Percentiles rank a stretch among this genome's conserved stretches.
phyloP scores from a whole-genome alignment of 768 basidiomycete species.

The Psilocybe subaeruginosa region DNA sequence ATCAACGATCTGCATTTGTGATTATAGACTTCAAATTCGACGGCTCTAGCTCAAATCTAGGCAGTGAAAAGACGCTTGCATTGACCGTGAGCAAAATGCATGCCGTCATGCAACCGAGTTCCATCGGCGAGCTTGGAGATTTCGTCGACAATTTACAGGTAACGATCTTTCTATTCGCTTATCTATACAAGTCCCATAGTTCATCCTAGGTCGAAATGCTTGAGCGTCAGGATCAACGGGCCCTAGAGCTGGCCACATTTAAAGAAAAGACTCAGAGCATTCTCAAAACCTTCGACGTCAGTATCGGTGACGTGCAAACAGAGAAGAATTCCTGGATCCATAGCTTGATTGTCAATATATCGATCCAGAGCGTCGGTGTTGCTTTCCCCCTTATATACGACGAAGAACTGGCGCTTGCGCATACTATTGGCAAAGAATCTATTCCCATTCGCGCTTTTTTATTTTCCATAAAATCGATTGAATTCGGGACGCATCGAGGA shows the following conservation, averaged over 20 bases:
- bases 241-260: constrained; percentile 79
- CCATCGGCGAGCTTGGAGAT: constrained; percentile 88
- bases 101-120: constrained; percentile 93
- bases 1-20: constrained; percentile 81
- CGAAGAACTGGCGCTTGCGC: constrained; percentile 55
- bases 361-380: constrained; percentile 75
- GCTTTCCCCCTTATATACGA: constrained; percentile 84
- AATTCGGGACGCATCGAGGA: constrained; percentile 73
- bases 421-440: constrained; percentile 38
- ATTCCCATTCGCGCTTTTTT: constrained; percentile 77
- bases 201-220: constrained; percentile 68
- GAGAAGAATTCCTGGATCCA: constrained; percentile 55
- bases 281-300: constrained; percentile 74
- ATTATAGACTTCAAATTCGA: constrained; percentile 69
- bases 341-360: constrained; percentile 54
- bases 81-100: constrained; percentile 76
- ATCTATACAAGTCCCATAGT: neutral
- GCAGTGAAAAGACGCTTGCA: constrained; percentile 42
- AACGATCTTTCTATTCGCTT: constrained; percentile 9
- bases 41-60: constrained; percentile 29
- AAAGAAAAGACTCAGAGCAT: constrained; percentile 79
- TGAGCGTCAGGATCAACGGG: constrained; percentile 73
- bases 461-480: constrained; percentile 77
- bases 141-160: constrained; percentile 87
- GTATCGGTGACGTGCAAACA: constrained; percentile 42